Base-by-base conservation (phyloP, 148 eudicot genomes). In the Agrostemma githago region DNA sequence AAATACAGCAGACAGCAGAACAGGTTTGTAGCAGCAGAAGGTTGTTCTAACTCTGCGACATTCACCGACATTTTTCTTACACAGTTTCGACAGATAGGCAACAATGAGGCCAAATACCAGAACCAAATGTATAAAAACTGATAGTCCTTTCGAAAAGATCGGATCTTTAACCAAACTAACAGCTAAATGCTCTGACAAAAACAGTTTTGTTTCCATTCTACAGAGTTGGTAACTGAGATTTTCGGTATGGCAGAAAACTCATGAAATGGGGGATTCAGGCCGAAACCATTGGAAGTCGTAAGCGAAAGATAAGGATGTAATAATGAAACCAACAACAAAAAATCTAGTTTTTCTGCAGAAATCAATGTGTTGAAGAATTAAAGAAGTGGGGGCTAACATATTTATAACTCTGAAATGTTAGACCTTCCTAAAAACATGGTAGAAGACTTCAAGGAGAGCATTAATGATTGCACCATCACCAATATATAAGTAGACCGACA, bases 41-140 rank as follows among this genome's bases (percentile, higher is more conserved):
- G 68, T 73, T 69, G 68, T 73, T 69, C 63, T 60, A 51, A 68
- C 75, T 70, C 79, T 83, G 8, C 73, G 75, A 41, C 40, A 48
- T 14, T 77, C 79, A 72, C 26, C 26, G 12, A 7, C 44, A 59
- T 58, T 68, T 59, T 14, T 66, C 56, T 62, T 38, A 44, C 65
- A 6, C 14, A 60, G 72, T 42, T 72, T 79, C 77, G 73, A 79
- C 14, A 82, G 61, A 84, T 85, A 87, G 46, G 80, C 75, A 8
- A 72, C n/a, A 39, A 69, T 70, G 4, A 89, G 11, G 66, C 78
- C 71, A 68, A 82, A 58, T 10, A 89, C 72, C 80, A 86, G 74
- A 46, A 83, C 14, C 11, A 84, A 40, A 76, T 88, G 91, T 5
- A 81, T n/a, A 4, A 58, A 79, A 72, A 54, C 76, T 21, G 85